Conservation (phyloP, 192 early-diverging fungal genomes). For the Backusella westeae region DNA sequence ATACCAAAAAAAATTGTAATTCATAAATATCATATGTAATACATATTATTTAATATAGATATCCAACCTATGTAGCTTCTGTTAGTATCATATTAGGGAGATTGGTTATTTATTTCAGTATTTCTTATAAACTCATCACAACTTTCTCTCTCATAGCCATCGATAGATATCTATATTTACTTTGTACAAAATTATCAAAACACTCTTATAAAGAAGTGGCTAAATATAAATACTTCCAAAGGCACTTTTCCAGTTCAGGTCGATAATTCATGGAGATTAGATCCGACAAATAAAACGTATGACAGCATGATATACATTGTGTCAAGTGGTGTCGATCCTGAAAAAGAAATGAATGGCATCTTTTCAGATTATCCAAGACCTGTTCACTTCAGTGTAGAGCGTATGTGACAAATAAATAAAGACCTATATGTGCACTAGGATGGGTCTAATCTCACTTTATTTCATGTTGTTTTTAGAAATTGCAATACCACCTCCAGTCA, state of each 20-base stretch:
- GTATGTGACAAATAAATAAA: slow-evolving; percentile 7
- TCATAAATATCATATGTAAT: background rate
- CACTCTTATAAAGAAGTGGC: background rate
- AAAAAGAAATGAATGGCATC: slow-evolving; percentile 19
- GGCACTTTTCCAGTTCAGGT: slow-evolving; percentile 10
- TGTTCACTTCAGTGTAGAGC: slow-evolving; percentile 11
- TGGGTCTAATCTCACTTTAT: background rate
- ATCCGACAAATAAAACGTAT: background rate
- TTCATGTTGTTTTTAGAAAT: background rate
- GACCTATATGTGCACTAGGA: background rate
- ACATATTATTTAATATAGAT: slow-evolving; percentile 3
- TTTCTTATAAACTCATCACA: background rate
- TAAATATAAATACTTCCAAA: background rate
- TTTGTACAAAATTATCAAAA: slow-evolving; percentile 25
- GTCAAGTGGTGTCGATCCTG: slow-evolving; percentile 19
- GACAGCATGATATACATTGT: slow-evolving; percentile 19
- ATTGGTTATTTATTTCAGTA: background rate
- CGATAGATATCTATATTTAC: slow-evolving; percentile 20
- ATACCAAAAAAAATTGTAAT: background rate
- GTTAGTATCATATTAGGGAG: slow-evolving; percentile 2
- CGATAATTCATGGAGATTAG: slow-evolving; percentile 19
- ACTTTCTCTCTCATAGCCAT: background rate
- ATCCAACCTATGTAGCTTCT: slow-evolving; percentile 22
- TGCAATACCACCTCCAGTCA: background rate
- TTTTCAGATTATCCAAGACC: slow-evolving; percentile 24